Percentiles rank a stretch among this genome's conserved stretches.
Conservation (phyloP, 768 basidiomycete species). For the Mycena venus region DNA sequence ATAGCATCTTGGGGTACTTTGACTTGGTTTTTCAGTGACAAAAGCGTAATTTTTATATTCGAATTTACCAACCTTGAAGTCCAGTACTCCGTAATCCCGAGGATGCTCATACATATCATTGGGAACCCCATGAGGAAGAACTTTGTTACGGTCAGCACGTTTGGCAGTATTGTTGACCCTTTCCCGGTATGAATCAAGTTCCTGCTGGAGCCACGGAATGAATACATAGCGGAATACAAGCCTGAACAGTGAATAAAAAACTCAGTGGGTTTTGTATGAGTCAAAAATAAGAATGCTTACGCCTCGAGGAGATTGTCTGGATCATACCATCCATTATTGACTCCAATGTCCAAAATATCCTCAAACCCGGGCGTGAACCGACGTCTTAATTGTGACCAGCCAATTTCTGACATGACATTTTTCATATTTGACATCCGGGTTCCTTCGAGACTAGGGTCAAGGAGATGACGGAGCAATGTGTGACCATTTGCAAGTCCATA, state of each 20-base stretch:
- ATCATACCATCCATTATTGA: constrained; percentile 1
- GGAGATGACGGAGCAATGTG: constrained; percentile 38
- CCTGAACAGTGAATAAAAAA: constrained; percentile 5
- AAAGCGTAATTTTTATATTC: not conserved
- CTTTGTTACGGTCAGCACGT: constrained; percentile 44
- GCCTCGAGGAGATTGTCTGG: not conserved
- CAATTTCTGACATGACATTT: constrained; percentile 43
- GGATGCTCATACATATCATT: not conserved
- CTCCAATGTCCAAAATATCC: not conserved
- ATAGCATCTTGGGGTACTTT: not conserved
- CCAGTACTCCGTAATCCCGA: not conserved
- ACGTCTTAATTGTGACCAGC: constrained; percentile 28
- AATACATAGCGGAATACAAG: constrained; percentile 51
- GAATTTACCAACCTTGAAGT: constrained; percentile 6
- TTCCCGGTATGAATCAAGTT: constrained; percentile 45
- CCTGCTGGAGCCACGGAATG: constrained; percentile 52
- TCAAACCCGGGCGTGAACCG: not conserved
- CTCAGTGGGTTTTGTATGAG: not conserved
- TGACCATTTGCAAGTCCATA: constrained; percentile 44
- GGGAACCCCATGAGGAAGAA: constrained; percentile 47
- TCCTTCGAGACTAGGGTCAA: constrained; percentile 38
- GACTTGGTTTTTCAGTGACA: not conserved
- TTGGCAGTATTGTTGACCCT: constrained; percentile 36
- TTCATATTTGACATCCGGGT: constrained; percentile 37
- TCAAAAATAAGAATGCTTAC: not conserved